phyloP scores from a whole-genome alignment of 768 basidiomycete genomes.

The Kondoa malvinella region DNA sequence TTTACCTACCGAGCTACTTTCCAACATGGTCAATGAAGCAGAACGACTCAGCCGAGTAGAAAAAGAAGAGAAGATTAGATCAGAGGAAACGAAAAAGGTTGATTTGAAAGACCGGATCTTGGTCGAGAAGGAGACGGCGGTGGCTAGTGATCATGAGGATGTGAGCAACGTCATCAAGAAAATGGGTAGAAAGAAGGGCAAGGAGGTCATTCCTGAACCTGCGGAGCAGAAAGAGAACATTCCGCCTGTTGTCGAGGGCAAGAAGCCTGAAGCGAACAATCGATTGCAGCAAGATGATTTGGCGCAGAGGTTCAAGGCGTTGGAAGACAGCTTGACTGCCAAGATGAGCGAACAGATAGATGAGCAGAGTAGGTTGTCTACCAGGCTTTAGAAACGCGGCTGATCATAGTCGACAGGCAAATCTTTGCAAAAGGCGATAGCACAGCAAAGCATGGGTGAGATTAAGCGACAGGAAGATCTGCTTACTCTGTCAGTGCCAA shows the following conservation, averaged over 20 bases:
- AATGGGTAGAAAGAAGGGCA: background rate
- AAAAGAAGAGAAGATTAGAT: background rate
- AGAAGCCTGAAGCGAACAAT: no score
- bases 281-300: background rate
- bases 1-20: background rate
- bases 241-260: no score
- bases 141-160: conserved; percentile 2
- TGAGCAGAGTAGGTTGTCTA: background rate
- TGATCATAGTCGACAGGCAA: background rate
- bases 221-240: background rate
- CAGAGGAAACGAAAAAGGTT: background rate
- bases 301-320: background rate
- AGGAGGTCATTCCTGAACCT: background rate
- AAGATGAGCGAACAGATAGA: no score
- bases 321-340: background rate
- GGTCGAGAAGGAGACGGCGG: conserved; percentile 3
- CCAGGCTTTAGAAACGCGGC: background rate
- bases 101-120: background rate
- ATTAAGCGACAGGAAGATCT: conserved; percentile 2
- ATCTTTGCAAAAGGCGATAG: background rate
- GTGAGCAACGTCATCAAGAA: background rate
- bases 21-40: background rate
- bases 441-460: background rate
- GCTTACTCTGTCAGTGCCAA: conserved; percentile 1
- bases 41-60: background rate